These are phyloP conservation scores for Linnemannia elongata DNA, from an alignment of 192 early-diverging fungal genomes.

Conservation along the genomic window DNA sequence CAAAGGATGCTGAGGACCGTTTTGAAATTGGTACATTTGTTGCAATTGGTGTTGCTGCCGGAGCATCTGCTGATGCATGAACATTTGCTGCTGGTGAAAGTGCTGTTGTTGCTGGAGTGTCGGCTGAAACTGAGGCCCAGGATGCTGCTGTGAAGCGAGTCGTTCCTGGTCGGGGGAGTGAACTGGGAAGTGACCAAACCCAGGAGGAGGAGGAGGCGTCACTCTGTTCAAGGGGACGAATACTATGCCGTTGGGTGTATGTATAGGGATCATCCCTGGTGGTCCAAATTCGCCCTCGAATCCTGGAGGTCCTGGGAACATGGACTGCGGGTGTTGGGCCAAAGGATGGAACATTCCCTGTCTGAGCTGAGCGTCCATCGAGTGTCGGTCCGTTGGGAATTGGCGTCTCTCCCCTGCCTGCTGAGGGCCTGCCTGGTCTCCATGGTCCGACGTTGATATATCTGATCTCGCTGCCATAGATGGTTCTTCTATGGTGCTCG, in stretches of 20 bases:
- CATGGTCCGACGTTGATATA: not conserved
- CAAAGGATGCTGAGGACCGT: not conserved
- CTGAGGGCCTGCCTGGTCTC: not conserved
- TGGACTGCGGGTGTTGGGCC: constrained; percentile 1
- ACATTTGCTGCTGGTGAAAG: constrained; percentile 35
- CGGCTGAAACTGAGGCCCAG: constrained; percentile 5
- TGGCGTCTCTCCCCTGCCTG: not conserved
- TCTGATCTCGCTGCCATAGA: not conserved
- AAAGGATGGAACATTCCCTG: not conserved
- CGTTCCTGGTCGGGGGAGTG: constrained; percentile 19
- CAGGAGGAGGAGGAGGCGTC: constrained; percentile 30
- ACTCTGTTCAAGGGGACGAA: constrained; percentile 40
- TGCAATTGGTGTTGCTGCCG: constrained; percentile 35
- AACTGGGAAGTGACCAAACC: constrained; percentile 37
- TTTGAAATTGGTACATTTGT: constrained; percentile 18
- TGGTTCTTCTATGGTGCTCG: not conserved
- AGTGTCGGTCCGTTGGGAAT: constrained; percentile 18
- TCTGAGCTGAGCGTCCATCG: constrained; percentile 19
- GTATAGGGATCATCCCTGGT: constrained; percentile 13
- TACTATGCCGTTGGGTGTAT: constrained; percentile 19
- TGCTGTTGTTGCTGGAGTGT: constrained; percentile 21
- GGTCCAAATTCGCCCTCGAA: constrained; percentile 20
- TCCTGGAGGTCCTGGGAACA: constrained; percentile 28
- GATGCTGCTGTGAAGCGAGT: not conserved
- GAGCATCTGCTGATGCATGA: constrained; percentile 46